Percentiles rank a stretch among this genome's conserved stretches.
These are phyloP conservation scores for Acephala macrosclerotiorum DNA, from an alignment of 2,329 filamentous ascomycete genomes.

Conservation along the genomic window DNA sequence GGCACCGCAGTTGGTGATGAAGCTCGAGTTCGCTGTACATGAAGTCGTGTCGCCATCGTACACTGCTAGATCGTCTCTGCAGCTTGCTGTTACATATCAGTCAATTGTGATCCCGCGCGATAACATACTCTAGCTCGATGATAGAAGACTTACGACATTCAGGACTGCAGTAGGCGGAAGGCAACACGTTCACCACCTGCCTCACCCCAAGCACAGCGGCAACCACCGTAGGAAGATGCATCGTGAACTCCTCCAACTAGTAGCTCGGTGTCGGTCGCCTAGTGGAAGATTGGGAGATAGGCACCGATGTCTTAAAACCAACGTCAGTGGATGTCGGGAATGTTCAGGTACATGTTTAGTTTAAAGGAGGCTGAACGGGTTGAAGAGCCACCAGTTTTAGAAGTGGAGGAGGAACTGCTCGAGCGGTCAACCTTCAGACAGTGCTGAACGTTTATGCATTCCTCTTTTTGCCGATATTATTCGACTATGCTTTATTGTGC, in stretches of 20 bases:
- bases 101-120: background rate
- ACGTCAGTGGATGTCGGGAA: constrained; percentile 22
- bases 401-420: constrained; percentile 10
- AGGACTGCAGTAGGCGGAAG: constrained; percentile 35
- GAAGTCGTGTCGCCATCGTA: constrained; percentile 30
- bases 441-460: constrained; percentile 16
- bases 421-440: constrained; percentile 2
- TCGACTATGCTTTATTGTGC: constrained; percentile 14
- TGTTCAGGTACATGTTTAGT: constrained; percentile 31
- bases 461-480: constrained; percentile 20
- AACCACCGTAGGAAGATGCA: constrained; percentile 35
- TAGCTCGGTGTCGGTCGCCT: background rate
- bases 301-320: constrained; percentile 31
- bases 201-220: constrained; percentile 30
- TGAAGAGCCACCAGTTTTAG: constrained; percentile 7
- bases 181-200: constrained; percentile 29
- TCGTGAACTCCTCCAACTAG: constrained; percentile 13
- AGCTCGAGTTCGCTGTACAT: constrained; percentile 35
- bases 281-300: background rate
- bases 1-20: constrained; percentile 35
- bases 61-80: constrained; percentile 28
- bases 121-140: background rate
- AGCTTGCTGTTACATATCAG: constrained; percentile 31
- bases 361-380: constrained; percentile 31
- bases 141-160: constrained; percentile 36